Conservation (phyloP, 2,329 filamentous ascomycete species). For the Xylaria arbuscula region DNA sequence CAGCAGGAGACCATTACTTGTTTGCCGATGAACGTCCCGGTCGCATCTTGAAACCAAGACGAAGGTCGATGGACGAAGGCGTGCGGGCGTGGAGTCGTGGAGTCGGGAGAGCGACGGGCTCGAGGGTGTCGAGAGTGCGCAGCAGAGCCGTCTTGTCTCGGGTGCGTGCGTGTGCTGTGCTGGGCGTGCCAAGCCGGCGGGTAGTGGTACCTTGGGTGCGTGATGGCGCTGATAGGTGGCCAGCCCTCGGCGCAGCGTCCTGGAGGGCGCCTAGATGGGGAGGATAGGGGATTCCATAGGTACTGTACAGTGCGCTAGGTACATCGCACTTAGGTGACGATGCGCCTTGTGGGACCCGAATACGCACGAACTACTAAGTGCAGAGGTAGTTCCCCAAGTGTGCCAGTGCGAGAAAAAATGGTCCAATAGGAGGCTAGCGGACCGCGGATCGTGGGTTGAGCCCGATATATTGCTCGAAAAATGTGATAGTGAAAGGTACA, state of each 20-base stretch:
- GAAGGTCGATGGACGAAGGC: slow-evolving; percentile 13
- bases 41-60: slow-evolving; percentile 33
- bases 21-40: slow-evolving; percentile 27
- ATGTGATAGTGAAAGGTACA: neutral
- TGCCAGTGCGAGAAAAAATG: neutral
- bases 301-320: neutral
- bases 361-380: neutral
- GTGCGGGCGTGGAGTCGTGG: slow-evolving; percentile 9
- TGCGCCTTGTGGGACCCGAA: slow-evolving; percentile 17
- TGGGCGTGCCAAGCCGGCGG: neutral
- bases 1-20: slow-evolving; percentile 32
- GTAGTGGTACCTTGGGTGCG: neutral
- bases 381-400: too few relatives aligned
- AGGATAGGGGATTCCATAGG: neutral
- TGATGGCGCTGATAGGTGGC: neutral
- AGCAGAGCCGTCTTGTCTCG: slow-evolving; percentile 1
- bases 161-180: slow-evolving; percentile 9
- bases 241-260: neutral
- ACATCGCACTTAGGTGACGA: neutral
- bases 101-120: slow-evolving; percentile 2
- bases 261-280: neutral
- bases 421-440: slow-evolving; percentile 29
- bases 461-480: neutral
- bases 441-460: slow-evolving; percentile 14
- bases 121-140: neutral